Evolutionary conservation across 768 basidiomycete genomes (phyloP).

Genomic region (Hortiboletus campestris): DNA sequence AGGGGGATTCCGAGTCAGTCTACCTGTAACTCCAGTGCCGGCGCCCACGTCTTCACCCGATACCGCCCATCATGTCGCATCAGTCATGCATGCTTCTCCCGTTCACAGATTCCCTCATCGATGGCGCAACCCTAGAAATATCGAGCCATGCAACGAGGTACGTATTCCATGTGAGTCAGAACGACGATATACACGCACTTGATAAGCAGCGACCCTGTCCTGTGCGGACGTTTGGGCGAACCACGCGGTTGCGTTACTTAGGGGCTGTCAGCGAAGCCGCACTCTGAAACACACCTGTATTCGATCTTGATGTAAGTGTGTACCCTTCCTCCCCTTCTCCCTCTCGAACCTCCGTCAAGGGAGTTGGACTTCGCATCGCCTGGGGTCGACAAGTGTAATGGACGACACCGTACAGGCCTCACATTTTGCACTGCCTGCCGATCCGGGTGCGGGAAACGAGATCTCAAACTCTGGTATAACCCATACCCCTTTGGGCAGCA

Average conservation of each 20-base stretch:
- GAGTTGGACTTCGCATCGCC: background rate
- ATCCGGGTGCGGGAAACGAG: background rate
- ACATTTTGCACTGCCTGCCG: conserved; percentile 1
- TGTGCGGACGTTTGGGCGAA: background rate
- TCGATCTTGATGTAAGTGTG: background rate
- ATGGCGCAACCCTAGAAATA: background rate
- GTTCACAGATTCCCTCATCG: background rate
- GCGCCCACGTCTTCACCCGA: background rate
- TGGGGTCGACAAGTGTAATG: background rate
- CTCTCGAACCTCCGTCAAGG: background rate
- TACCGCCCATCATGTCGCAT: conserved; percentile 1
- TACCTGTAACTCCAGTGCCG: background rate
- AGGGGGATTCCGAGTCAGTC: background rate
- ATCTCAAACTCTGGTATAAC: background rate
- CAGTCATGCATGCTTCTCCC: background rate
- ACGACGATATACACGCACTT: background rate
- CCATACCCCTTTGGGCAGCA: no score
- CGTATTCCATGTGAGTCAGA: background rate
- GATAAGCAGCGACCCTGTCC: background rate
- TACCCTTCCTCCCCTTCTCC: no score
- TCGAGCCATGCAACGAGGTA: background rate
- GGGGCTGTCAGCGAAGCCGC: background rate
- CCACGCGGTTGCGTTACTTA: background rate
- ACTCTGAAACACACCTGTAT: background rate
- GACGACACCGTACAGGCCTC: background rate